Conservation (phyloP, 495 filamentous ascomycete species). For the Aspergillus funiculosus region DNA sequence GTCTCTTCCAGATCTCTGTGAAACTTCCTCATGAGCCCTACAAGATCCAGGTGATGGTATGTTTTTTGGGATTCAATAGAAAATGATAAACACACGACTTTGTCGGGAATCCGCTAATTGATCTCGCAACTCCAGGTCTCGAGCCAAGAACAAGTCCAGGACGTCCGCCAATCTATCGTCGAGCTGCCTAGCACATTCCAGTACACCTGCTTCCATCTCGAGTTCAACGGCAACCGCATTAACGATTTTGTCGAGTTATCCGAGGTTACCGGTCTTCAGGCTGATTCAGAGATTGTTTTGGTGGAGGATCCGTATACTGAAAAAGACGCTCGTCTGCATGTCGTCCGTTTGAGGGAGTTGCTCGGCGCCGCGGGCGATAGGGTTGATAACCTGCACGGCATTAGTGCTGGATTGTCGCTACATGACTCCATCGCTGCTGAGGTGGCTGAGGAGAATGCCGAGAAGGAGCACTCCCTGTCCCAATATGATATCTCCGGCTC, state of each 20-base stretch:
- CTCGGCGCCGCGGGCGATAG: slow-evolving; percentile 87
- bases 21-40: slow-evolving; percentile 75
- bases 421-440: slow-evolving; percentile 67
- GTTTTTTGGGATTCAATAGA: slow-evolving; percentile 17
- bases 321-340: slow-evolving; percentile 93
- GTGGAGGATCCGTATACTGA: slow-evolving; percentile 97
- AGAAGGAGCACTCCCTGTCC: slow-evolving; percentile 52
- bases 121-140: slow-evolving; percentile 58
- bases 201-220: slow-evolving; percentile 98
- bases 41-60: slow-evolving; percentile 77
- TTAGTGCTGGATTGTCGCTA: slow-evolving; percentile 79
- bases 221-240: slow-evolving; percentile 75
- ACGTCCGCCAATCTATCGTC: slow-evolving; percentile 93
- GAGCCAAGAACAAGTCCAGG: slow-evolving; percentile 91
- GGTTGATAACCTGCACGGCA: slow-evolving; percentile 80
- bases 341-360: slow-evolving; percentile 83
- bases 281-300: slow-evolving; percentile 68
- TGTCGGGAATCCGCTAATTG: no score
- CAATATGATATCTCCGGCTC: slow-evolving; percentile 71
- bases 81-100: no score
- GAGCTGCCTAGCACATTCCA: slow-evolving; percentile 90
- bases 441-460: slow-evolving; percentile 32
- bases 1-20: slow-evolving; percentile 75
- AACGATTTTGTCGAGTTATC: slow-evolving; percentile 94
- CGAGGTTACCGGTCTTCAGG: slow-evolving; percentile 72